Evolutionary conservation across 148 eudicot genomes (phyloP), one percentile per base, ranked within the genome.

Genomic region (Agrostemma githago): DNA sequence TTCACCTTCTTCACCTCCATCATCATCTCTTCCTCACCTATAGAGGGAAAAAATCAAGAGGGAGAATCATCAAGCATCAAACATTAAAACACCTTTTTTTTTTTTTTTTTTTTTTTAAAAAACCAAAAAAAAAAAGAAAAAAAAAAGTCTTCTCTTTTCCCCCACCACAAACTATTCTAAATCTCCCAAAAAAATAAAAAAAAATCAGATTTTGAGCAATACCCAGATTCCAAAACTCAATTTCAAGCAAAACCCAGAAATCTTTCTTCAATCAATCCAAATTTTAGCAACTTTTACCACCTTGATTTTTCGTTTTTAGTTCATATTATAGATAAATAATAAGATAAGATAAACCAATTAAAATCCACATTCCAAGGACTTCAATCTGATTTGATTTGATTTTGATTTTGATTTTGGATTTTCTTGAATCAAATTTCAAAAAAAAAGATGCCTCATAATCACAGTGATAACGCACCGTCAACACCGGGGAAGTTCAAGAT

Each of bases 401-500:
- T 16, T 16, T 58, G 20, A 67, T 65, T 83, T 26, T 26, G 34
- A 26, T 26, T 26, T 26, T 26, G 34, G 34, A 26, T 26, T 26
- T 26, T 26, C 34, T 26, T 26, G 34, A 26, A 26, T 26, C 51
- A 80, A 79, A 87, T 85, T 86, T 72, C 76, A 53, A 46, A 53
- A 34, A 59, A 21, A 53, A 63, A 66, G 40, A 68, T 78, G 73
- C 70, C 66, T 56, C 82, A 71, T 65, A 73, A 62, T 69, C 90
- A 88, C 78, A 72, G 83, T 80, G 94, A 89, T 70, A 78, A 73
- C 42, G 43, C 43, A 48, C 97, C 92, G 11, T 89, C 94, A 68
- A 86, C 92, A 16, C 92, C 94, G 17, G 97, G 94, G 14, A 89
- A 92, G 80, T 89, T 89, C 85, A 90, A 90, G 83, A 86, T 85